Evolutionary conservation across 2,329 filamentous ascomycete genomes (phyloP).

Genomic region (Cryphonectria nitschkei): DNA sequence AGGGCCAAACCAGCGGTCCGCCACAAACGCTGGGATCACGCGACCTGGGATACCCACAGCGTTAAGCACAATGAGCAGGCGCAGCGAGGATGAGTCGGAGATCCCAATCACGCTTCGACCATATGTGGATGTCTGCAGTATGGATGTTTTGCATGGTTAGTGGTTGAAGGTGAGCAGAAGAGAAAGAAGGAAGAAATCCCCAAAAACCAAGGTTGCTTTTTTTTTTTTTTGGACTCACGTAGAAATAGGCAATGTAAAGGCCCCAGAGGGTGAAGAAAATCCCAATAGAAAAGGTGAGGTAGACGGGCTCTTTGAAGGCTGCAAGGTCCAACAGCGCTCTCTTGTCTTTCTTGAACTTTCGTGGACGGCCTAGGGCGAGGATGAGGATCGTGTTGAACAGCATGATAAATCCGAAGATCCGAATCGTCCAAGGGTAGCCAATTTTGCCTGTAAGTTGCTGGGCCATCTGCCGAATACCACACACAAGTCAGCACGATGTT

Average conservation of each 20-base stretch:
- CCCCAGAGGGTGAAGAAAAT: constrained; percentile 53
- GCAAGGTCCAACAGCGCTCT: constrained; percentile 58
- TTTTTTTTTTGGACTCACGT: constrained; percentile 44
- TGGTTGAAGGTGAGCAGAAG: not conserved
- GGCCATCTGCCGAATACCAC: constrained; percentile 5
- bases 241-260: constrained; percentile 63
- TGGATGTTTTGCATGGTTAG: constrained; percentile 10
- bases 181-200: not conserved
- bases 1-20: constrained; percentile 57
- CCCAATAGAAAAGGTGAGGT: constrained; percentile 53
- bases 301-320: constrained; percentile 60
- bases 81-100: constrained; percentile 54
- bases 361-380: constrained; percentile 46
- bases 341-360: constrained; percentile 50
- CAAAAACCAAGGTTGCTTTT: not conserved
- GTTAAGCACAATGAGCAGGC: constrained; percentile 69
- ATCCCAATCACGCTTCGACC: constrained; percentile 40
- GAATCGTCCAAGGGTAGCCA: constrained; percentile 62
- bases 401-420: constrained; percentile 64
- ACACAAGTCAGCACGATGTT: not conserved
- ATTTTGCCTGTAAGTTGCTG: constrained; percentile 35
- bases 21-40: constrained; percentile 59
- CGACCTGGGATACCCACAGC: constrained; percentile 62
- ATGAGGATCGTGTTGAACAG: constrained; percentile 48
- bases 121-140: constrained; percentile 14